These are phyloP conservation scores for Epicoccum nigrum DNA, from an alignment of 2,329 filamentous ascomycete species.

Conservation along the genomic window DNA sequence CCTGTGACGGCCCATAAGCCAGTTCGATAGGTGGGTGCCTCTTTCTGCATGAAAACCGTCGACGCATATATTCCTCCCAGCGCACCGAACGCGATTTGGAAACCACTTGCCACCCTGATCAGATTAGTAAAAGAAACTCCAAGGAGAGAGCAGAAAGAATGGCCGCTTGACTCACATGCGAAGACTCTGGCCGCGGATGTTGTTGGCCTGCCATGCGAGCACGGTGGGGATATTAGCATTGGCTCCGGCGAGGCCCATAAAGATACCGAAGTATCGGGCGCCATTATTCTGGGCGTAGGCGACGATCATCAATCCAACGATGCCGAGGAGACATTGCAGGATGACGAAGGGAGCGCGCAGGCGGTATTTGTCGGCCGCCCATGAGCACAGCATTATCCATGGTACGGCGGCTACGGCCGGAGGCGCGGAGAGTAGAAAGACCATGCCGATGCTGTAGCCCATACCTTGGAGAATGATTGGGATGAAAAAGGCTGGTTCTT, in stretches of 20 bases:
- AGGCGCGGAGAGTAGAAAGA: constrained; percentile 34
- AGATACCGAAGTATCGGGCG: constrained; percentile 57
- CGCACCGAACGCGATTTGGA: constrained; percentile 42
- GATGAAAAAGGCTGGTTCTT: constrained; percentile 27
- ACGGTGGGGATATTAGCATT: constrained; percentile 62
- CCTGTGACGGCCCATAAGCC: constrained; percentile 34
- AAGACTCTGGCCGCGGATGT: constrained; percentile 20
- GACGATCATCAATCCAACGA: constrained; percentile 57
- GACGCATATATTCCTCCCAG: constrained; percentile 41
- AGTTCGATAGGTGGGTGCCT: constrained; percentile 32
- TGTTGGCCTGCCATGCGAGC: constrained; percentile 55
- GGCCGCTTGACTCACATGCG: constrained; percentile 19
- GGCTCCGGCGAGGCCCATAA: constrained; percentile 52
- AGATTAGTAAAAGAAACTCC: constrained; percentile 4
- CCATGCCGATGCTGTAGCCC: constrained; percentile 27
- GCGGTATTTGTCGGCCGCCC: constrained; percentile 25
- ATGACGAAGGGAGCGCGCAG: constrained; percentile 31
- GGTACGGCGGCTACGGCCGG: constrained; percentile 32
- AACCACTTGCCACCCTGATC: constrained; percentile 33
- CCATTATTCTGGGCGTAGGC: constrained; percentile 43
- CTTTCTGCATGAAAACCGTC: constrained; percentile 39
- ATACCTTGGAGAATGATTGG: constrained; percentile 36
- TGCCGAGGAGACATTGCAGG: constrained; percentile 43
- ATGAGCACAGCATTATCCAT: constrained; percentile 30
- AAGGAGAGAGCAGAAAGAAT: too few species aligned